Percentiles rank a stretch among this genome's conserved stretches.
These are phyloP conservation scores for Proliferodiscus dingleyae DNA, from an alignment of 2,329 filamentous ascomycete genomes.

Conservation along the genomic window DNA sequence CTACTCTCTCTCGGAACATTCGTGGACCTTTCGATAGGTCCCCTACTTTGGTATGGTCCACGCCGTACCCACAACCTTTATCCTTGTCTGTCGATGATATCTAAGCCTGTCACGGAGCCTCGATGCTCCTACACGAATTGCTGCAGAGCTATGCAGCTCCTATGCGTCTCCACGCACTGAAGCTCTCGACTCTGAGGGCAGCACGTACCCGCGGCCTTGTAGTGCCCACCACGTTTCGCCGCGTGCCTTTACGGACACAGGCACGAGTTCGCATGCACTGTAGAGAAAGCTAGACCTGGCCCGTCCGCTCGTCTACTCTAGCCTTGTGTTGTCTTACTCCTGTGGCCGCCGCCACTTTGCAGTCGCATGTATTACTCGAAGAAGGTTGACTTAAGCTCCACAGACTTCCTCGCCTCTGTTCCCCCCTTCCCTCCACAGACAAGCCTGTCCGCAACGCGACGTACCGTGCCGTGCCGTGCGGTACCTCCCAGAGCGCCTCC, in stretches of 20 bases:
- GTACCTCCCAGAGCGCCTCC: constrained; percentile 11
- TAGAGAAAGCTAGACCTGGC: constrained; percentile 1
- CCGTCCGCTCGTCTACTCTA: constrained; percentile 4
- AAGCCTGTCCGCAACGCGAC: constrained; percentile 1
- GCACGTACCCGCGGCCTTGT: constrained; percentile 24
- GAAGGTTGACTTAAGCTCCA: not conserved
- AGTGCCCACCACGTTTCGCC: constrained; percentile 29
- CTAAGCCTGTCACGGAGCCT: constrained; percentile 16
- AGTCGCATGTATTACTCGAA: not conserved
- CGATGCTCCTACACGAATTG: constrained; percentile 11
- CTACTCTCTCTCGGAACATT: constrained; percentile 7
- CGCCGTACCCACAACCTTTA: constrained; percentile 12
- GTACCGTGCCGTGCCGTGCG: constrained; percentile 7
- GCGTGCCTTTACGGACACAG: constrained; percentile 29
- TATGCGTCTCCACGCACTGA: constrained; percentile 8
- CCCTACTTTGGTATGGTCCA: constrained; percentile 9
- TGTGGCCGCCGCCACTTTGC: constrained; percentile 5
- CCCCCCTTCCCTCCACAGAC: constrained; percentile 3
- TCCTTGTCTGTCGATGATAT: not conserved
- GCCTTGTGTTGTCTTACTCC: constrained; percentile 5
- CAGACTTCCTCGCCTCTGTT: not conserved
- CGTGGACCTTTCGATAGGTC: constrained; percentile 10
- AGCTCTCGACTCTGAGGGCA: constrained; percentile 10
- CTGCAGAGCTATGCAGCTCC: constrained; percentile 11
- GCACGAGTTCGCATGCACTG: constrained; percentile 30